Conservation (phyloP, 345 rosid genomes). For the Luvunga scandens region DNA sequence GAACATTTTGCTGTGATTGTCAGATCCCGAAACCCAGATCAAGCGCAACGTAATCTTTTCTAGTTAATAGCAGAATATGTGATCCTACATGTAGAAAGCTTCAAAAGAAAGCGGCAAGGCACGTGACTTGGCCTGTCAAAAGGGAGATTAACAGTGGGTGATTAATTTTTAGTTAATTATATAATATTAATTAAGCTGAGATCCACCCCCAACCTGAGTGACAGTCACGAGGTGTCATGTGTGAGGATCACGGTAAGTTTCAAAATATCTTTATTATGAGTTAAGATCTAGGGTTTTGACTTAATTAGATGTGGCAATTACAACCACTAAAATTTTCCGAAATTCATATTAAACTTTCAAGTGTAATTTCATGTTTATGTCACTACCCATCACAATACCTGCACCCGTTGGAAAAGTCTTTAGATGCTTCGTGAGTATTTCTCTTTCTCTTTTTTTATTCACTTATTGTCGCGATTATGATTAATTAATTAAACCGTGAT, state of each 20-base stretch:
- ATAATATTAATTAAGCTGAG: not conserved
- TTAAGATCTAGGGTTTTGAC: too few relatives aligned
- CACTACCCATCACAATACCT: too few relatives aligned
- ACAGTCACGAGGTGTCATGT: constrained; percentile 6
- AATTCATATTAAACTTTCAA: too few relatives aligned
- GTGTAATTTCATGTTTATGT: too few relatives aligned
- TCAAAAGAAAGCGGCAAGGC: not conserved
- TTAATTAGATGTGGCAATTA: too few relatives aligned
- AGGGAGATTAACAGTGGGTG: not conserved
- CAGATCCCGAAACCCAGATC: not conserved
- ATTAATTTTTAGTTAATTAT: not conserved
- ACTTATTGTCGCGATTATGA: not conserved
- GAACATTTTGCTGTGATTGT: not conserved
- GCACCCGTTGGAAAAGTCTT: too few relatives aligned
- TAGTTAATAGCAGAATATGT: not conserved
- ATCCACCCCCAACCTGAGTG: not conserved
- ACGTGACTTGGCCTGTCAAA: constrained; percentile 2
- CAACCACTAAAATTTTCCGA: too few relatives aligned
- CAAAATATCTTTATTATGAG: too few relatives aligned
- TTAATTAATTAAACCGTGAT: not conserved
- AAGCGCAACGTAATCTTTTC: not conserved
- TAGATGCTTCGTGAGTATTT: too few relatives aligned
- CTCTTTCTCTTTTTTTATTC: not conserved
- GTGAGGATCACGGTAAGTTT: not conserved
- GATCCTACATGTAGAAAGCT: not conserved